Base-by-base conservation (phyloP, 345 rosid species). In the Hibiscus tridactylites region DNA sequence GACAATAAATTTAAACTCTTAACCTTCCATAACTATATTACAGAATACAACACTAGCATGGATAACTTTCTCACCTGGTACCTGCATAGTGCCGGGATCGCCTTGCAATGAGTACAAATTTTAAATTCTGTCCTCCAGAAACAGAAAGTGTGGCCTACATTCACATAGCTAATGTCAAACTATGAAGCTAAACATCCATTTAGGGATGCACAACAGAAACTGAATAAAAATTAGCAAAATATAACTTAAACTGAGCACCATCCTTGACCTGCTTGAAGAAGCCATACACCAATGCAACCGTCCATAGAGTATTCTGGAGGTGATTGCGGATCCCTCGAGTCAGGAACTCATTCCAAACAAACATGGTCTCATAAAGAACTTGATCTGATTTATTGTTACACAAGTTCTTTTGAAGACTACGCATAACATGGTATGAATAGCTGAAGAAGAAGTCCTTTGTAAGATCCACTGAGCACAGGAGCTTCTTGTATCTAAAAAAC, bases 401-500 rank as follows among this genome's bases (percentile, higher is more conserved):
- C 82, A 87, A 74, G 81, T 95, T 95, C 71, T 83, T 89, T 79
- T 95, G 99, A 75, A 92, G 96, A 81, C 97, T 87, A 75, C 90
- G 76, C 98, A 95, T 90, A 54, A 92, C 80, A 83, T 89, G 91
- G 86, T 90, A 90, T 8, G 99, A 92, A 82, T 95, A 95, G 85
- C 99, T 95, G 83, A 89, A 95, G 81, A 85, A 95, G 96, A 95
- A 95, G 89, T 95, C 97, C 85, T 92, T 92, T 1, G 98, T 95
- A 72, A 95, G 97, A 85, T 95, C 97, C 83, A 95, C 90, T 37
- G 79, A 77, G 87, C 88, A 81, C 37, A 95, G 85, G 69, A 95
- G 99, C 90, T 85, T 92, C 91, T 88, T 95, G 96, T 92, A 95
- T 89, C 99, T 95, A 83, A 44, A 81, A 74, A 68, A 60, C 42